A percentile compares a stretch with the other conserved stretches of the same genome.
Conservation (phyloP, 192 early-diverging fungal genomes). For the Geosiphon pyriformis region DNA sequence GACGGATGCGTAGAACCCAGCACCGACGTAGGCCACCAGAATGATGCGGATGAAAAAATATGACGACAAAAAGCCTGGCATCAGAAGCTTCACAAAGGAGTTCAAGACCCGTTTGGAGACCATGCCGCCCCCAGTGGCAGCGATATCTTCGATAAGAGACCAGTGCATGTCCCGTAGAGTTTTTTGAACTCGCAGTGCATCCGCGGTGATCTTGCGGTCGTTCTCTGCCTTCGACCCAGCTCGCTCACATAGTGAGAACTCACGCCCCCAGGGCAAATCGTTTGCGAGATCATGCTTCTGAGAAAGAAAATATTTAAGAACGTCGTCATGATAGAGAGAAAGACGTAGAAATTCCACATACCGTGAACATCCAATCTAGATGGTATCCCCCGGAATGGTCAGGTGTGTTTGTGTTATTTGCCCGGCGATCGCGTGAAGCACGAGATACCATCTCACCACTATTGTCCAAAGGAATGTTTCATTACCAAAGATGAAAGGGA, state of each 20-base stretch:
- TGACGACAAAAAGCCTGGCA: constrained; percentile 20
- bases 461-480: constrained; percentile 5
- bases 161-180: constrained; percentile 23
- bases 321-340: not conserved
- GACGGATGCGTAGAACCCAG: constrained; percentile 16
- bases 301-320: no score
- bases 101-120: constrained; percentile 16
- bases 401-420: constrained; percentile 11
- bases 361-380: constrained; percentile 21
- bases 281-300: constrained; percentile 19
- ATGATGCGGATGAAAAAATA: constrained; percentile 24
- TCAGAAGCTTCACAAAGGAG: constrained; percentile 4
- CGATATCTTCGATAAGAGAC: constrained; percentile 18
- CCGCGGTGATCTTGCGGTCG: constrained; percentile 12
- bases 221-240: constrained; percentile 15
- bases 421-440: constrained; percentile 9
- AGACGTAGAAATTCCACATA: constrained; percentile 16
- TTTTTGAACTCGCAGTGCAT: constrained; percentile 20
- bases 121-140: not conserved
- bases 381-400: constrained; percentile 12
- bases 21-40: constrained; percentile 18
- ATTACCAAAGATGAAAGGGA: constrained; percentile 7
- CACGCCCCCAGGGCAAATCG: constrained; percentile 18
- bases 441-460: constrained; percentile 21
- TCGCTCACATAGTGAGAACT: constrained; percentile 25